Evolutionary conservation across 805 yeast genomes (phyloP), one percentile per base, ranked within the genome.

Genomic region (Candida nitratophila): DNA sequence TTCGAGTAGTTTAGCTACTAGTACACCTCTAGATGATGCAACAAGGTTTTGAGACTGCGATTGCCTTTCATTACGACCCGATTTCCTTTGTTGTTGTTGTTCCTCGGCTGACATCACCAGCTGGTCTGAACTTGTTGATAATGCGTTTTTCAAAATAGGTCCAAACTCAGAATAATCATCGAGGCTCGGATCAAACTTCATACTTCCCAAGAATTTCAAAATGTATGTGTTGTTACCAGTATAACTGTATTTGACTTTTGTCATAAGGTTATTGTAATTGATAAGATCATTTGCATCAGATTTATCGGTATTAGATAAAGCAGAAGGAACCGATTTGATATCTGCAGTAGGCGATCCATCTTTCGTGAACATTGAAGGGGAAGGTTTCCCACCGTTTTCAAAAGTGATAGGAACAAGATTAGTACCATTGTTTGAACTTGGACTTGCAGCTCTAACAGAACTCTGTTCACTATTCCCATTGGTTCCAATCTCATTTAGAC

Each of bases 151-250:
- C 7, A 63, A 29, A 2, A 44, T 43, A 3, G 68, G 60, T 0
- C 93, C 93, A 69, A 88, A 86, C 52, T 86, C 95, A 16, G 71
- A 61, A 49, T 79, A 84, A 42, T 80, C 81, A 37, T 71, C 72
- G 42, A 82, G 56, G 0, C 74, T 65, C 0, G 88, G 85, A 33
- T 74, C 79, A 44, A 81, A 70, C 17, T 68, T 68, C 19, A 81
- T 67, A 15, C 68, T 70, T 11, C 69, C 65, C 42, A 89, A 66
- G 53, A 74, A 83, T 36, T 73, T 71, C 42, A 74, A 54, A 29
- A 89, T 77, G 47, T 76, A 79, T 1, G 81, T 81, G 53, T 84
- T 82, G 22, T 67, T 63, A 0, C 96, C 96, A 2, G 67, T 70
- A 56, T 87, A 88, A 52, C 83, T 82, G 53, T 77, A 80, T 34